phyloP scores from a whole-genome alignment of 495 filamentous ascomycete genomes.

The Hyaloscypha hepaticicola region DNA sequence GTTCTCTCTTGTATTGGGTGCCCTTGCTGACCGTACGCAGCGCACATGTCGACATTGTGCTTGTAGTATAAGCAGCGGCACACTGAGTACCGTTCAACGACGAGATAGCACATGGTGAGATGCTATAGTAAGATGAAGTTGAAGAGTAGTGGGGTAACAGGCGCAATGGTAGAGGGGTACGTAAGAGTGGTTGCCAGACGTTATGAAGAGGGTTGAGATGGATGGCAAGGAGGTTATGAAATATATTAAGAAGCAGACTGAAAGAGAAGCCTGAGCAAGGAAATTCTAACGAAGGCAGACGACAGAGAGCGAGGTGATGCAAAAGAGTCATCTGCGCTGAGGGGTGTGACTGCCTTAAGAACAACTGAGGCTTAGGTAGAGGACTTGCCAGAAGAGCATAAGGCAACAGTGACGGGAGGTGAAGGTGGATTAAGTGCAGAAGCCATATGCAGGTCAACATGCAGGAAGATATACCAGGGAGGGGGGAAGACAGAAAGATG shows the following conservation, averaged over 20 bases:
- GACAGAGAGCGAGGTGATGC: conserved; percentile 17
- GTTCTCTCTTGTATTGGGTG: conserved; percentile 71
- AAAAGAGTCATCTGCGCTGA: conserved; percentile 32
- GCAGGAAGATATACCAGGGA: conserved; percentile 21
- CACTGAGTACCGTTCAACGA: conserved; percentile 74
- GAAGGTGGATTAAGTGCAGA: conserved; percentile 21
- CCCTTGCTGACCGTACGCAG: conserved; percentile 65
- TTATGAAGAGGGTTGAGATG: conserved; percentile 16
- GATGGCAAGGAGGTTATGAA: conserved; percentile 21
- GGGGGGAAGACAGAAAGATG: conserved; percentile 16
- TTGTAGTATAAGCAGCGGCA: conserved; percentile 81
- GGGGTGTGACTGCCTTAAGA: conserved; percentile 34
- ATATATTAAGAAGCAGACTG: conserved; percentile 32
- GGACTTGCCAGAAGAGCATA: conserved; percentile 19
- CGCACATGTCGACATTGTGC: conserved; percentile 74
- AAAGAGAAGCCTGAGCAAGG: conserved; percentile 32
- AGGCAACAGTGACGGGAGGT: conserved; percentile 27
- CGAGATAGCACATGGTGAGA: conserved; percentile 61
- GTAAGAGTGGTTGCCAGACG: conserved; percentile 1
- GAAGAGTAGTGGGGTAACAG: conserved; percentile 17
- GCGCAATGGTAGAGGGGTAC: conserved; percentile 13
- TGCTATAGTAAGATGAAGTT: conserved; percentile 8
- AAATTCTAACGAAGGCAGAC: conserved; percentile 25
- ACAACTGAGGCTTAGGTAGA: conserved; percentile 17
- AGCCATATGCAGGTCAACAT: conserved; percentile 29